Percentiles rank a stretch among this genome's conserved stretches.
Evolutionary conservation across 1,284 basidiomycete species (phyloP).

Genomic region (Inonotus obliquus): DNA sequence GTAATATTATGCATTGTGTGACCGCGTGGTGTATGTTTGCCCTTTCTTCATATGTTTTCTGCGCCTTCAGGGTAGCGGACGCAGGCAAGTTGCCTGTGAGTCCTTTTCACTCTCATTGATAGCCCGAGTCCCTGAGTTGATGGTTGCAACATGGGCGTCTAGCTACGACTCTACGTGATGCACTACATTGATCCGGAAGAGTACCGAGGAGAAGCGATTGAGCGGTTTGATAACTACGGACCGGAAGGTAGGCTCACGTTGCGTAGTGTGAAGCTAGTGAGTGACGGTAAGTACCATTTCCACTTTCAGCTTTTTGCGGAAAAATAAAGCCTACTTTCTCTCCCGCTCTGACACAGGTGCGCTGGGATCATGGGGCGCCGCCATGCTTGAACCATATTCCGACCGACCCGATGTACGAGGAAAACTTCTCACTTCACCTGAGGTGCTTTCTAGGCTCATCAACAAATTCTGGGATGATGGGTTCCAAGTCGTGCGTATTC

Average conservation of each 20-base stretch:
- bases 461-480: constrained; percentile 60
- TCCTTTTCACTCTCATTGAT: constrained; percentile 5
- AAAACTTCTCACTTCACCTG: constrained; percentile 56
- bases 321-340: background rate
- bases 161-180: constrained; percentile 81
- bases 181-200: constrained; percentile 50
- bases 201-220: constrained; percentile 64
- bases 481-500: constrained; percentile 61
- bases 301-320: background rate
- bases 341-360: constrained; percentile 50
- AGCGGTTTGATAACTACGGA: constrained; percentile 59
- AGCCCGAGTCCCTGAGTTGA: background rate
- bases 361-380: constrained; percentile 88
- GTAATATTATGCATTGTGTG: background rate
- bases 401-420: constrained; percentile 72
- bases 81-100: constrained; percentile 60
- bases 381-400: constrained; percentile 79
- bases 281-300: constrained; percentile 50
- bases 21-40: background rate
- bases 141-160: background rate
- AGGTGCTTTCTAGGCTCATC: constrained; percentile 52
- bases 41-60: background rate
- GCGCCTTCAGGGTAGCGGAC: constrained; percentile 35
- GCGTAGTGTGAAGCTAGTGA: constrained; percentile 81
- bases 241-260: constrained; percentile 60